Evolutionary conservation across 345 rosid genomes (phyloP).

Genomic region (Passiflora organensis): DNA sequence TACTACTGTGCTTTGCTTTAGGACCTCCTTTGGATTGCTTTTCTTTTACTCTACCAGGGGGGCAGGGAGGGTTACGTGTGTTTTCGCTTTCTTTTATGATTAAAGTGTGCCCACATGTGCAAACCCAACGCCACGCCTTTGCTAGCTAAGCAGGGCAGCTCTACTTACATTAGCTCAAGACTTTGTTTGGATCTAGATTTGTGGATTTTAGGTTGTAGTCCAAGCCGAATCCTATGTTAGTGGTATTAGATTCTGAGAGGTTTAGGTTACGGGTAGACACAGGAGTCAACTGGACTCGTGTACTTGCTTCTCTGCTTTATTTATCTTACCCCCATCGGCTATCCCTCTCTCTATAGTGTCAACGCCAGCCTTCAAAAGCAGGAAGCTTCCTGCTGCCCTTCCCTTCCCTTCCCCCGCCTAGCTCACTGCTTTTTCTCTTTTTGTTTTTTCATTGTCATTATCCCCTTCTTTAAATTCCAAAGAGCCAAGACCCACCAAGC

Average conservation of each 20-base stretch:
- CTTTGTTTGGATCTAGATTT: conserved; percentile 16
- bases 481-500: conserved; percentile 1
- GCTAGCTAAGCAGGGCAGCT: neutral
- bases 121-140: neutral
- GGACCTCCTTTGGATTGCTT: conserved; percentile 10
- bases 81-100: conserved; percentile 31
- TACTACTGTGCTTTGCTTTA: neutral
- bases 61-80: conserved; percentile 23
- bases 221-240: conserved; percentile 13
- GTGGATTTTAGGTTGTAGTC: neutral
- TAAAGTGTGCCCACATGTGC: conserved; percentile 31
- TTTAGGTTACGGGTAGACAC: no score
- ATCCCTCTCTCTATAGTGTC: conserved; percentile 37
- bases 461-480: conserved; percentile 12
- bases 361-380: conserved; percentile 50
- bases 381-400: conserved; percentile 60
- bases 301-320: neutral
- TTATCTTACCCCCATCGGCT: neutral
- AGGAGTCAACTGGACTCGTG: conserved; percentile 17
- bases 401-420: conserved; percentile 36
- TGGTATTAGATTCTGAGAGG: neutral
- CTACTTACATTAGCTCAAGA: neutral
- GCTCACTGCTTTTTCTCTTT: neutral
- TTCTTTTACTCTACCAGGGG: conserved; percentile 21
- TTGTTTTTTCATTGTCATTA: conserved; percentile 9